Percentiles rank a stretch among this genome's conserved stretches.
These are phyloP conservation scores for Onygena corvina DNA, from an alignment of 2,329 filamentous ascomycete species.

Conservation along the genomic window DNA sequence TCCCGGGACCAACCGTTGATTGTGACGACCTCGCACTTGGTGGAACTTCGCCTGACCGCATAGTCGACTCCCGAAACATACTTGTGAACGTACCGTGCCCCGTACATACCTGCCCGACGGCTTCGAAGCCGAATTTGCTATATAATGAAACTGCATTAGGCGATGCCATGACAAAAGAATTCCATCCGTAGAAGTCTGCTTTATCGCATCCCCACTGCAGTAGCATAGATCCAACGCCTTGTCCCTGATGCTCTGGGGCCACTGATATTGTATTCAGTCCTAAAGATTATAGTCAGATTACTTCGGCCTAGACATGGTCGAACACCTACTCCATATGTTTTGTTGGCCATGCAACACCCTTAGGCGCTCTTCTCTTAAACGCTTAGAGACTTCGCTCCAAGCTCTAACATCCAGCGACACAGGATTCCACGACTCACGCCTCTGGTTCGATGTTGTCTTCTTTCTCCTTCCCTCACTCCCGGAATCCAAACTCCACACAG, in stretches of 20 bases:
- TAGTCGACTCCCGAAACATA: neutral
- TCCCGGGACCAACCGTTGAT: too few species aligned
- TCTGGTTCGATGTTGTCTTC: neutral
- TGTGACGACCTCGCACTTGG: too few species aligned
- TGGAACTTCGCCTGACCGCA: too few species aligned
- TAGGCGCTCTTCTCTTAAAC: neutral
- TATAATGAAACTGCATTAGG: neutral
- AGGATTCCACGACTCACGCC: neutral
- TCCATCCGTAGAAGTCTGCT: neutral
- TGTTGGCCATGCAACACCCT: neutral
- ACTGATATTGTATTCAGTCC: constrained; percentile 16
- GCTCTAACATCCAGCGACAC: neutral
- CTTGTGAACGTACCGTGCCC: neutral
- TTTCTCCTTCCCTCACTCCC: neutral
- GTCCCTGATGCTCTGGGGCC: constrained; percentile 12
- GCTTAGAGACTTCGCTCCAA: neutral
- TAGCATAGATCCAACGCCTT: constrained; percentile 14
- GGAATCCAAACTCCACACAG: neutral
- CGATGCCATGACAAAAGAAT: neutral
- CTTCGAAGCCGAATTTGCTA: neutral
- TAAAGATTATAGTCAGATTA: neutral
- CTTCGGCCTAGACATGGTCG: neutral
- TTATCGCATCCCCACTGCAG: constrained; percentile 14
- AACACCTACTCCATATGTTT: neutral
- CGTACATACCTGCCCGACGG: neutral